Percentiles rank a stretch among this genome's conserved stretches.
Evolutionary conservation across 768 basidiomycete species (phyloP).

Genomic region (Dioszegia crocea): DNA sequence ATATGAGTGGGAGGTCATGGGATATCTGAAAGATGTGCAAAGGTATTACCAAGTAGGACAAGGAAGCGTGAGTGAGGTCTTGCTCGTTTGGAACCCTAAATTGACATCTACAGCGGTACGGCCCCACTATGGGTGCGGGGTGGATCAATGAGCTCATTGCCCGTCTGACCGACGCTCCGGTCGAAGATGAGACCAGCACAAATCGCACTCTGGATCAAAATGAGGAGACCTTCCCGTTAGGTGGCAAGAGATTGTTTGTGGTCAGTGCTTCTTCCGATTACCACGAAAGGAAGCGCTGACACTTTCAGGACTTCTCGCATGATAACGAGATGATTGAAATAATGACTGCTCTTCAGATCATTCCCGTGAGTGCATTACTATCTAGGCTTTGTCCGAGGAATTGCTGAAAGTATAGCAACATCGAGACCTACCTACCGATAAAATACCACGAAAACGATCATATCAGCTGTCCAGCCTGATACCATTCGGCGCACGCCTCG

Average conservation of each 20-base stretch:
- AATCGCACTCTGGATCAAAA: conserved; percentile 67
- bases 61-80: conserved; percentile 30
- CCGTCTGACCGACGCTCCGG: conserved; percentile 63
- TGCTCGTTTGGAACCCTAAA: background rate
- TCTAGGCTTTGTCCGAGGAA: background rate
- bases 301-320: conserved; percentile 66
- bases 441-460: conserved; percentile 20
- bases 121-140: conserved; percentile 55
- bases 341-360: conserved; percentile 60
- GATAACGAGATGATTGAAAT: conserved; percentile 81
- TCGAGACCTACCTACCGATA: conserved; percentile 21
- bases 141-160: conserved; percentile 86
- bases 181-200: conserved; percentile 67
- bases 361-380: conserved; percentile 47
- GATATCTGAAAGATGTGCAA: conserved; percentile 67
- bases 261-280: conserved; percentile 14
- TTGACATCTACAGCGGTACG: conserved; percentile 19
- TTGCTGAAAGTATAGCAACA: conserved; percentile 19
- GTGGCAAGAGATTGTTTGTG: conserved; percentile 39
- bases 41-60: conserved; percentile 62
- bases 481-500: conserved; percentile 71
- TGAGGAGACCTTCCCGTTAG: conserved; percentile 64
- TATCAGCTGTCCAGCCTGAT: conserved; percentile 54
- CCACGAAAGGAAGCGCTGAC: conserved; percentile 33
- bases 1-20: conserved; percentile 64